Evolutionary conservation across 495 filamentous ascomycete species (phyloP).

Genomic region (Cenococcum geophilum): DNA sequence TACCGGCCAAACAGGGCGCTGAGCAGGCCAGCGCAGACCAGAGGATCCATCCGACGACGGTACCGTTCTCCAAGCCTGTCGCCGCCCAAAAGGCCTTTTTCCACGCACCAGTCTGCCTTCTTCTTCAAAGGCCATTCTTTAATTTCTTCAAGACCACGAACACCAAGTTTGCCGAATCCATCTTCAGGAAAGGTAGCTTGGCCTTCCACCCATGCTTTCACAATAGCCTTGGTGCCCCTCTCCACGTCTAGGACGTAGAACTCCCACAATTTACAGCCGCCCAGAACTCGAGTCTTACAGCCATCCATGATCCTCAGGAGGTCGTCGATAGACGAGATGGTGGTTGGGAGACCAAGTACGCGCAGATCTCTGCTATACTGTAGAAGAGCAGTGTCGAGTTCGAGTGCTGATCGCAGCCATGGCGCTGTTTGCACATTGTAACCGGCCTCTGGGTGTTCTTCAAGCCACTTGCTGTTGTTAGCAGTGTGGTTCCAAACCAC

Average conservation of each 20-base stretch:
- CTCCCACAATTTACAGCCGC: conserved; percentile 77
- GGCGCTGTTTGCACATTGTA: conserved; percentile 93
- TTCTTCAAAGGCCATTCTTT: conserved; percentile 51
- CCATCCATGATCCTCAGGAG: conserved; percentile 78
- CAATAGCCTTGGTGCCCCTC: conserved; percentile 57
- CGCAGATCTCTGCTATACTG: conserved; percentile 66
- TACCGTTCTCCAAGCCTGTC: conserved; percentile 75
- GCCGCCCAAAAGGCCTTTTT: conserved; percentile 58
- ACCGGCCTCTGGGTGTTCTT: conserved; percentile 90
- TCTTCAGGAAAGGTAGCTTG: conserved; percentile 45
- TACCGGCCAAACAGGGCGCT: conserved; percentile 63
- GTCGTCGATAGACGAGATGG: conserved; percentile 63
- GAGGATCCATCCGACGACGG: conserved; percentile 60
- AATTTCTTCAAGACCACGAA: conserved; percentile 51
- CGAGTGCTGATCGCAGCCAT: conserved; percentile 81
- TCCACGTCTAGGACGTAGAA: conserved; percentile 83
- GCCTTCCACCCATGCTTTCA: conserved; percentile 64
- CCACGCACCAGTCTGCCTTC: conserved; percentile 55
- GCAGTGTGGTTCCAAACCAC: conserved; percentile 99
- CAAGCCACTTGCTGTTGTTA: conserved; percentile 87
- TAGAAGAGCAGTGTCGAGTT: conserved; percentile 78
- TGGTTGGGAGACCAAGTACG: conserved; percentile 63
- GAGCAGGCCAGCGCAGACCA: conserved; percentile 61
- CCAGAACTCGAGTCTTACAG: conserved; percentile 72
- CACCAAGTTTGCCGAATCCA: conserved; percentile 41